Percentiles rank a stretch among this genome's conserved stretches.
Conservation (phyloP, 73 alveolate genomes). For the Durusdinium trenchii region DNA sequence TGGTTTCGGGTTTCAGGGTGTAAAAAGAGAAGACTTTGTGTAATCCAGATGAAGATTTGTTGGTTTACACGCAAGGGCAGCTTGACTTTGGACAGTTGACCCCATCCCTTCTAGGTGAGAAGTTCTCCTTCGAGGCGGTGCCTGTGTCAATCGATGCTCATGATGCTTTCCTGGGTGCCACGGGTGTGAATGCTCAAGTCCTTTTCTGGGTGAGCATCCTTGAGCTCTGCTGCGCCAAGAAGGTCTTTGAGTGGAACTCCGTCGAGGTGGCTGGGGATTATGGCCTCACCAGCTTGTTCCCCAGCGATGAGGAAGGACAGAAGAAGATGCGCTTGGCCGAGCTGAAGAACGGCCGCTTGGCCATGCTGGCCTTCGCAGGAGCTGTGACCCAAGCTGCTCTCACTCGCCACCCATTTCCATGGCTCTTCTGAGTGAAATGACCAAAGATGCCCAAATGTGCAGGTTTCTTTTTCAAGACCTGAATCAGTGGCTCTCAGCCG, state of each 20-base stretch:
- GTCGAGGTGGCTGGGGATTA: constrained; percentile 90
- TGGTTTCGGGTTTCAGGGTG: too few relatives aligned
- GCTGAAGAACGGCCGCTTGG: constrained; percentile 95
- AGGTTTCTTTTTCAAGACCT: too few relatives aligned
- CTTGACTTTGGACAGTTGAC: neutral
- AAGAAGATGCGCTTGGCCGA: constrained; percentile 95
- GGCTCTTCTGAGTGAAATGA: constrained; percentile 90
- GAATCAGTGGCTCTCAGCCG: too few relatives aligned
- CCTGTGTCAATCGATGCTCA: constrained; percentile 79
- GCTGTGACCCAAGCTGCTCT: constrained; percentile 89
- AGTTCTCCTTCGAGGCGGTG: constrained; percentile 92
- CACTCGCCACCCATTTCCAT: constrained; percentile 83
- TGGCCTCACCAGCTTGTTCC: constrained; percentile 81
- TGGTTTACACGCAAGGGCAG: too few relatives aligned
- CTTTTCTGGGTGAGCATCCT: constrained; percentile 71
- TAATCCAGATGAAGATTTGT: too few relatives aligned
- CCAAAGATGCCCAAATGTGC: too few relatives aligned
- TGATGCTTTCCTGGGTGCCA: constrained; percentile 80
- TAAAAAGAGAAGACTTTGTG: too few relatives aligned
- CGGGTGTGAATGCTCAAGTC: constrained; percentile 76
- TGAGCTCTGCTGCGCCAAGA: constrained; percentile 95
- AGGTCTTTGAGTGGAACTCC: constrained; percentile 95
- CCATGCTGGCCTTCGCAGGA: constrained; percentile 83
- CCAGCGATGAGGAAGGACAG: constrained; percentile 94
- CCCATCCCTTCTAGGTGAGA: too few relatives aligned